phyloP scores from a whole-genome alignment of 768 basidiomycete genomes.

The Fomitopsis serialis region DNA sequence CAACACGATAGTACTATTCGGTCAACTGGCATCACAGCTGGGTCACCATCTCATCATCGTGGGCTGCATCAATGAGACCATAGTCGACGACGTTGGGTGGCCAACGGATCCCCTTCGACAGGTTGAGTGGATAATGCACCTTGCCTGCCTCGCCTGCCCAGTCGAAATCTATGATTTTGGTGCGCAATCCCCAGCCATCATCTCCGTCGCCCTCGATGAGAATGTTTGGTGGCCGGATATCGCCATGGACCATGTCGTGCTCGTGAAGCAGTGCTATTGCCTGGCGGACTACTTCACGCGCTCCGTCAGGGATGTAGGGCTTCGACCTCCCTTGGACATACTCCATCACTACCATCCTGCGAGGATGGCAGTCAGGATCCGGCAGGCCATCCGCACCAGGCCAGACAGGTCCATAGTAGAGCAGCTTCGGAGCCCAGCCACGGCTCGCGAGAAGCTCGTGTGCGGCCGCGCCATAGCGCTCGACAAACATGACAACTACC shows the following conservation, averaged over 20 bases:
- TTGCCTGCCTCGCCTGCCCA: conserved; percentile 28
- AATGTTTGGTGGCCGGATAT: conserved; percentile 31
- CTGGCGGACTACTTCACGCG: conserved; percentile 15
- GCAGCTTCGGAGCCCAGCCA: conserved; percentile 23
- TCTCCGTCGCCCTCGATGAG: conserved; percentile 14
- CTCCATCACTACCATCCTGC: conserved; percentile 38
- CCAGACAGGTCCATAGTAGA: conserved; percentile 24
- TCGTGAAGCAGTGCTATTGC: conserved; percentile 23
- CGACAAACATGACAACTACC: conserved; percentile 35
- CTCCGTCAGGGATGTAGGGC: not conserved
- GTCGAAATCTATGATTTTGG: conserved; percentile 34
- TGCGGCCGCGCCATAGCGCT: conserved; percentile 25
- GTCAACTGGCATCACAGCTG: too few species aligned
- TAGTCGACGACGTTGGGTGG: not conserved
- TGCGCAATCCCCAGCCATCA: not conserved
- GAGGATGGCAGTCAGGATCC: too few species aligned
- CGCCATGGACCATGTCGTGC: conserved; percentile 31
- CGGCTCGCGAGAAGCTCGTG: conserved; percentile 27
- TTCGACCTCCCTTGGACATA: conserved; percentile 17
- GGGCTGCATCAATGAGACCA: not conserved
- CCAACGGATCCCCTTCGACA: not conserved
- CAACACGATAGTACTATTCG: too few species aligned
- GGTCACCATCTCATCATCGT: not conserved
- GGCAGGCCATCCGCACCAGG: conserved; percentile 1
- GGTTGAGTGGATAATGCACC: conserved; percentile 12